Base-by-base conservation (phyloP, 2,329 filamentous ascomycete species). In the Colletotrichum spinosum region DNA sequence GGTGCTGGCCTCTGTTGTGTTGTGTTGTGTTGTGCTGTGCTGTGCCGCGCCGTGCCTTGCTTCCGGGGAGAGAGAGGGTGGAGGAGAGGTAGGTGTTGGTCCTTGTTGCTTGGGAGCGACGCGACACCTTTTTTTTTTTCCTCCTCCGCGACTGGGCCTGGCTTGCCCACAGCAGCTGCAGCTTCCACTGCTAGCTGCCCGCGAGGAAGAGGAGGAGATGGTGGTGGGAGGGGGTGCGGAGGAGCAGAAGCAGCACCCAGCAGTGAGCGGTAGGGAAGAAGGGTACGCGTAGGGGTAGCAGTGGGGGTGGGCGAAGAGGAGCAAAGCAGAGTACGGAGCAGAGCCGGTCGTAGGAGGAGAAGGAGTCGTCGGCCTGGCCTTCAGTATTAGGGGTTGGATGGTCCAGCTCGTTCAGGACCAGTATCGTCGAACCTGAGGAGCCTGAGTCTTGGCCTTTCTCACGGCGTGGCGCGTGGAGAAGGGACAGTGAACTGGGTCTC, bases 211-310 rank as follows among this genome's bases (percentile, higher is more conserved):
- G 50, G 34, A 45, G 50, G 60, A 48, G 64, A 60, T 45, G 63
- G 25, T 25, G 3, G 63, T 35, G 50, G 50, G 60, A 50, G 50
- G 60, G 52, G 64, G 64, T 45, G 63, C 59, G 62, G 58, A 62
- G 62, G 58, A 53, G 58, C 51, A 55, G 53, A 51, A 65, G 58
- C 57, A 65, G 55, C n/a, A 25, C 25, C 11, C 12, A 44, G 41
- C 42, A 44, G 42, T 15, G 60, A 37, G 55, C 37, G 46, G 49
- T 42, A 38, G 41, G 52, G 55, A 48, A 34, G 62, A 65, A 65
- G 62, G 62, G 62, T 65, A 65, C 58, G 53, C 44, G 64, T 67
- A 64, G 42, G 59, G 60, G 42, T 37, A 15, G 11, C 51, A 35
- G 38, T 46, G 49, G 64, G 64, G 50, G 64, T 67, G 64, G 37